Conservation (phyloP, 2,329 filamentous ascomycete genomes). For the Colletotrichum australisinense region DNA sequence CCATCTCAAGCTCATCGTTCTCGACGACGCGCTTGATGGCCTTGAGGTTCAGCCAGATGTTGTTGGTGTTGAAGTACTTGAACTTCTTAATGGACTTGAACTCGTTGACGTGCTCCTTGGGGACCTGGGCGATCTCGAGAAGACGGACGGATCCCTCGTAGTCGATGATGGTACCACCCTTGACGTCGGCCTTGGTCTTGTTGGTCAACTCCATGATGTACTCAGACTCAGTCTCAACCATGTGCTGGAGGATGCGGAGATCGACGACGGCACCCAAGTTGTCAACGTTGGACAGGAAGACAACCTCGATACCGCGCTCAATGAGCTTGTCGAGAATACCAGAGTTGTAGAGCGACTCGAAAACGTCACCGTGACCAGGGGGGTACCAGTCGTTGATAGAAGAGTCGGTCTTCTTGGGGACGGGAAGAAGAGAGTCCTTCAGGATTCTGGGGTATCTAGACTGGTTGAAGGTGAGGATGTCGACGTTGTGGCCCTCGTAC, state of each 20-base stretch:
- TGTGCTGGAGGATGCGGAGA: conserved; percentile 98
- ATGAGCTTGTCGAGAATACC: conserved; percentile 97
- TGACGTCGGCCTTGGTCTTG: conserved; percentile 99
- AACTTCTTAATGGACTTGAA: conserved; percentile 99
- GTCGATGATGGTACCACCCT: conserved; percentile 99
- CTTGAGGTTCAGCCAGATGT: conserved; percentile 99
- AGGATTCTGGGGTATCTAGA: conserved; percentile 97
- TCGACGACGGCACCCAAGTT: conserved; percentile 98
- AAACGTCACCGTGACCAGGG: conserved; percentile 98
- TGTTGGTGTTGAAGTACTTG: conserved; percentile 99
- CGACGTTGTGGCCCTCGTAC: conserved; percentile 99
- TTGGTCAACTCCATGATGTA: conserved; percentile 99
- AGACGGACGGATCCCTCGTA: conserved; percentile 97
- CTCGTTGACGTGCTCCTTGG: conserved; percentile 99
- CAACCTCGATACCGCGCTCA: conserved; percentile 93
- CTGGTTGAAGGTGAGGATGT: conserved; percentile 99
- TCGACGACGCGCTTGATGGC: conserved; percentile 99
- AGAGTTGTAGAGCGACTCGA: conserved; percentile 99
- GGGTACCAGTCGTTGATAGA: conserved; percentile 98
- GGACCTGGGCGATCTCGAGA: conserved; percentile 98
- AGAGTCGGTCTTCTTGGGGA: conserved; percentile 89
- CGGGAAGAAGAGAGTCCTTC: conserved; percentile 97
- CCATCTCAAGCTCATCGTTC: conserved; percentile 98
- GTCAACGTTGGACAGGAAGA: conserved; percentile 99
- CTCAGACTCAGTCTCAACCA: conserved; percentile 96